phyloP scores from a whole-genome alignment of 2,329 filamentous ascomycete genomes.

The Scedosporium apiospermum region DNA sequence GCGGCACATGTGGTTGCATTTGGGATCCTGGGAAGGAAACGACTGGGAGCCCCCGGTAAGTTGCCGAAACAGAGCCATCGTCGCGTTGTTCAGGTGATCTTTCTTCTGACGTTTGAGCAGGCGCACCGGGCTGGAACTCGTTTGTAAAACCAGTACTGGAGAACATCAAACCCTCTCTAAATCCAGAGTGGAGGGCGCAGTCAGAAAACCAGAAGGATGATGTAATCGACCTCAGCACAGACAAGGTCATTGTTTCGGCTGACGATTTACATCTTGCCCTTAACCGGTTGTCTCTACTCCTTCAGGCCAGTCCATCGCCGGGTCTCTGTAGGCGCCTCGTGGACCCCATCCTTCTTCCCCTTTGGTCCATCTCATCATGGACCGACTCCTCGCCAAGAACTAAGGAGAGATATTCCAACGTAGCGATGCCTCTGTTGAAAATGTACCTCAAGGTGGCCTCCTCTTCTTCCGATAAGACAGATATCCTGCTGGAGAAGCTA shows the following conservation, averaged over 20 bases:
- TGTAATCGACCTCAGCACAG: constrained; percentile 34
- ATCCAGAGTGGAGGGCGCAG: background rate
- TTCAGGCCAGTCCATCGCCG: constrained; percentile 57
- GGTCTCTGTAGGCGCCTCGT: constrained; percentile 55
- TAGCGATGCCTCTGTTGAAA: constrained; percentile 40
- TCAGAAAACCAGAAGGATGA: constrained; percentile 21
- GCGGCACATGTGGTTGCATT: constrained; percentile 55
- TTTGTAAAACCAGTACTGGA: constrained; percentile 51
- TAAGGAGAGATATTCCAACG: constrained; percentile 30
- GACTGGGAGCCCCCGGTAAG: constrained; percentile 52
- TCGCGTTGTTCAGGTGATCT: background rate
- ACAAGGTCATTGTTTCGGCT: constrained; percentile 34
- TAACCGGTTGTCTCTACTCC: constrained; percentile 42
- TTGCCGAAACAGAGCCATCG: background rate
- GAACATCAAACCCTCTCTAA: constrained; percentile 35
- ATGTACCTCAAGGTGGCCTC: constrained; percentile 50
- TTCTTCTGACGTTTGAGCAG: constrained; percentile 18
- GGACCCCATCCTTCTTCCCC: constrained; percentile 44
- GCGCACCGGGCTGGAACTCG: constrained; percentile 49
- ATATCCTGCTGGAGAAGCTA: constrained; percentile 41
- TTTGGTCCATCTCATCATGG: constrained; percentile 56
- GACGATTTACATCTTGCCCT: constrained; percentile 40
- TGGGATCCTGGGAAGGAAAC: constrained; percentile 55
- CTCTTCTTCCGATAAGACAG: constrained; percentile 38
- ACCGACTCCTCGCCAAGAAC: constrained; percentile 20